Evolutionary conservation across 768 basidiomycete genomes (phyloP).

Genomic region (Lactifluus piperatus): DNA sequence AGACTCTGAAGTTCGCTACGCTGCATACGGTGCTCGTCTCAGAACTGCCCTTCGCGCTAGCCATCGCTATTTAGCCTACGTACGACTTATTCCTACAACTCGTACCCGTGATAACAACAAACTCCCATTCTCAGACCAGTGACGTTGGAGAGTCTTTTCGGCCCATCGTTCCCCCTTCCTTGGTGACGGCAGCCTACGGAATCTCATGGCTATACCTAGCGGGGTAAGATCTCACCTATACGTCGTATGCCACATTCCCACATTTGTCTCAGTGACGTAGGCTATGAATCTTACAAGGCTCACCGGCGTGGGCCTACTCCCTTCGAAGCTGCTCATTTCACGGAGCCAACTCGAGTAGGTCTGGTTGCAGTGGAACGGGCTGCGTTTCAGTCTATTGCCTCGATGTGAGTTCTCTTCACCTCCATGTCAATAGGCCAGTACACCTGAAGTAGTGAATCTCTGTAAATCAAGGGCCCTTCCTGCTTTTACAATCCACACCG

Average conservation of each 20-base stretch:
- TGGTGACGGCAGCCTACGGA: constrained; percentile 73
- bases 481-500: constrained; percentile 78
- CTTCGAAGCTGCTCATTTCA: constrained; percentile 58
- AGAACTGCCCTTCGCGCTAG: constrained; percentile 65
- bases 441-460: neutral
- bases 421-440: neutral
- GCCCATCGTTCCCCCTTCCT: constrained; percentile 61
- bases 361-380: constrained; percentile 70
- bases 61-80: constrained; percentile 71
- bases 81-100: constrained; percentile 28
- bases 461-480: constrained; percentile 55
- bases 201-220: constrained; percentile 75
- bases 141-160: constrained; percentile 80
- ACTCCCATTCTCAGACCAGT: constrained; percentile 45
- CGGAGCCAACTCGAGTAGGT: constrained; percentile 59
- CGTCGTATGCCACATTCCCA: neutral
- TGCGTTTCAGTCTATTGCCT: constrained; percentile 73
- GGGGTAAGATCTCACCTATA: constrained; percentile 34
- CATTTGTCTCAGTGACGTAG: constrained; percentile 44
- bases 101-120: constrained; percentile 16
- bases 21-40: constrained; percentile 72
- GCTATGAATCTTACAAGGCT: constrained; percentile 76
- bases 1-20: constrained; percentile 60
- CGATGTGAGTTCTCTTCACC: constrained; percentile 45
- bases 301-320: constrained; percentile 57